Percentiles rank a stretch among this genome's conserved stretches.
These are phyloP conservation scores for Stemphylium lycopersici DNA, from an alignment of 2,329 filamentous ascomycete species.

Conservation along the genomic window DNA sequence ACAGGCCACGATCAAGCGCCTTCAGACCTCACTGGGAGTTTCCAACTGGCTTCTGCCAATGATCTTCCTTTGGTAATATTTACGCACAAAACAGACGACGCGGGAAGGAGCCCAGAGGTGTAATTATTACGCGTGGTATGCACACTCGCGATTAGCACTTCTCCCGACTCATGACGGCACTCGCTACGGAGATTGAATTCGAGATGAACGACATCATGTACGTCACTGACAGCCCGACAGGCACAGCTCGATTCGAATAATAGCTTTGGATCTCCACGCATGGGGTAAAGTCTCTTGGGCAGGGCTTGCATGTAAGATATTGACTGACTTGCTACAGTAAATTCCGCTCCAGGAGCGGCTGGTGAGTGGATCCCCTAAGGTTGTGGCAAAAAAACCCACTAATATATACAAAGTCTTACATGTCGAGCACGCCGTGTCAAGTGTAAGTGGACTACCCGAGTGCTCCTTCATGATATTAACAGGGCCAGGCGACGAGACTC, in stretches of 20 bases:
- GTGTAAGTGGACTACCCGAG: conserved; percentile 21
- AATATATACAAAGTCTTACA: conserved; percentile 27
- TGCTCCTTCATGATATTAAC: conserved; percentile 4
- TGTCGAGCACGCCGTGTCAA: conserved; percentile 43
- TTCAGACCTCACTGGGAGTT: neutral
- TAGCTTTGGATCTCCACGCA: conserved; percentile 5
- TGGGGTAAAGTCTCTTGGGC: conserved; percentile 9
- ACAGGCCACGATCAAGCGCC: neutral
- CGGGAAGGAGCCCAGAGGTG: neutral
- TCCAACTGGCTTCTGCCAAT: conserved; percentile 2
- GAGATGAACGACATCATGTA: neutral
- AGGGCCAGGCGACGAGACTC: conserved; percentile 35
- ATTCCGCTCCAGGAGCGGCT: conserved; percentile 41
- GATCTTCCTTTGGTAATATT: conserved; percentile 1
- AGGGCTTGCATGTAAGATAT: neutral
- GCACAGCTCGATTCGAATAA: conserved; percentile 6
- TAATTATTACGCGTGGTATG: conserved; percentile 9
- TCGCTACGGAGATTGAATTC: neutral
- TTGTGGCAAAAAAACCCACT: conserved; percentile 4
- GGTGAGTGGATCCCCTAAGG: conserved; percentile 26
- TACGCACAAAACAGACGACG: neutral
- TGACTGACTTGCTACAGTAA: conserved; percentile 30
- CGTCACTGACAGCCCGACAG: conserved; percentile 5
- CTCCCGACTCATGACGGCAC: neutral
- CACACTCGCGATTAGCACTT: neutral